Evolutionary conservation across 305 asterid genomes (phyloP).

Genomic region (Coffea humblotiana): DNA sequence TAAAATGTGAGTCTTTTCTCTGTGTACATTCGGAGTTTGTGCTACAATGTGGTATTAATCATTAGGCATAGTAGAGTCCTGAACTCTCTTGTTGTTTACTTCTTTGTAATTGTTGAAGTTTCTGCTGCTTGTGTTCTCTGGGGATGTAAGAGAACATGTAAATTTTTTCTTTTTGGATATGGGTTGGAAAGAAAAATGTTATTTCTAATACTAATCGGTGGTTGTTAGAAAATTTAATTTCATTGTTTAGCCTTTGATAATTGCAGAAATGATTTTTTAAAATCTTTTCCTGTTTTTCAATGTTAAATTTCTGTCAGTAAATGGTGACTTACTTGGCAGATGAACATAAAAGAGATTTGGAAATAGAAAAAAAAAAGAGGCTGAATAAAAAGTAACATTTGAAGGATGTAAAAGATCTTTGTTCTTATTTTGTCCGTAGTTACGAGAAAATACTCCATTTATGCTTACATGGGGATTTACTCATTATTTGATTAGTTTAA

Average conservation of each 20-base stretch:
- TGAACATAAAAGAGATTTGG: neutral
- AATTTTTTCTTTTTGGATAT: neutral
- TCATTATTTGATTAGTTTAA: neutral
- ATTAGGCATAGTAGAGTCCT: neutral
- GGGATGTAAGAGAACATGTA: conserved; percentile 3
- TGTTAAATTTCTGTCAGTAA: neutral
- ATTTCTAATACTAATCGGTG: neutral
- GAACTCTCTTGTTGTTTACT: neutral
- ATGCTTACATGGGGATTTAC: neutral
- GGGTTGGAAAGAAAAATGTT: neutral
- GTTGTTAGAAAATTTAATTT: neutral
- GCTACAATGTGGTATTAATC: neutral
- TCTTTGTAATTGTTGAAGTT: neutral
- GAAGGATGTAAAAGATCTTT: neutral
- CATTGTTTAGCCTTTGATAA: neutral
- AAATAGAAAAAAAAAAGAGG: neutral
- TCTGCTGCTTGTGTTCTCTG: conserved; percentile 15
- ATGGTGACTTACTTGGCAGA: neutral
- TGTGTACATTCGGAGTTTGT: neutral
- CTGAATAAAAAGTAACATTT: neutral
- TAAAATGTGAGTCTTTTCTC: neutral
- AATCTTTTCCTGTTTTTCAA: neutral
- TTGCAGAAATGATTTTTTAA: neutral
- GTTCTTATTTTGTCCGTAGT: neutral
- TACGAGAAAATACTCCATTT: neutral